These are phyloP conservation scores for Lagerstroemia speciosa DNA, from an alignment of 345 rosid genomes.

Conservation along the genomic window DNA sequence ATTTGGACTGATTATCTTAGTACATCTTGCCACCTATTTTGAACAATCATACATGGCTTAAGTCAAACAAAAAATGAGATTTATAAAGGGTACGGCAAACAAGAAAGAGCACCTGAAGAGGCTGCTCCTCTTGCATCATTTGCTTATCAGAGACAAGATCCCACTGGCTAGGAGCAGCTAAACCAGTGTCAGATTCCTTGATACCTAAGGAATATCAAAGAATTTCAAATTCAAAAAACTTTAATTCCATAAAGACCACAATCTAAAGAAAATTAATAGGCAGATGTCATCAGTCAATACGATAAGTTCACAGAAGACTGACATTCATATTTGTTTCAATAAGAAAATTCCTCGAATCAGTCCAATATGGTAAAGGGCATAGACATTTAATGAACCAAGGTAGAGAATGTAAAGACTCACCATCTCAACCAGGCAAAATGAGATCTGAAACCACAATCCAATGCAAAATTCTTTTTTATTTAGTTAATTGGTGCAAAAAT, in stretches of 20 bases:
- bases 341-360: not conserved
- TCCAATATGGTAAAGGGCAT: not conserved
- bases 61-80: not conserved
- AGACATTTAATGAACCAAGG: not conserved
- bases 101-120: slow-evolving; percentile 44
- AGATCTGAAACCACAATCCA: not conserved
- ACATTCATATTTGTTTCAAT: no score
- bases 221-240: not conserved
- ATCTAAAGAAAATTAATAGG: no score
- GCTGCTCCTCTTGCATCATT: slow-evolving; percentile 99
- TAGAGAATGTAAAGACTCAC: not conserved
- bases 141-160: slow-evolving; percentile 99
- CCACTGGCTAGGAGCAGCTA: slow-evolving; percentile 98
- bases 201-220: slow-evolving; percentile 40
- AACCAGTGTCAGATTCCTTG: slow-evolving; percentile 93
- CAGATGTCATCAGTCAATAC: no score
- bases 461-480: not conserved
- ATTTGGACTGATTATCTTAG: slow-evolving; percentile 89
- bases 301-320: no score
- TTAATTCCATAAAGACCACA: no score
- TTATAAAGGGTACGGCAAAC: not conserved
- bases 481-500: not conserved
- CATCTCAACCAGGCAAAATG: not conserved
- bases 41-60: not conserved
- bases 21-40: slow-evolving; percentile 84